Conservation (phyloP, 169 alveolate species). For the Eimeria sp. region DNA sequence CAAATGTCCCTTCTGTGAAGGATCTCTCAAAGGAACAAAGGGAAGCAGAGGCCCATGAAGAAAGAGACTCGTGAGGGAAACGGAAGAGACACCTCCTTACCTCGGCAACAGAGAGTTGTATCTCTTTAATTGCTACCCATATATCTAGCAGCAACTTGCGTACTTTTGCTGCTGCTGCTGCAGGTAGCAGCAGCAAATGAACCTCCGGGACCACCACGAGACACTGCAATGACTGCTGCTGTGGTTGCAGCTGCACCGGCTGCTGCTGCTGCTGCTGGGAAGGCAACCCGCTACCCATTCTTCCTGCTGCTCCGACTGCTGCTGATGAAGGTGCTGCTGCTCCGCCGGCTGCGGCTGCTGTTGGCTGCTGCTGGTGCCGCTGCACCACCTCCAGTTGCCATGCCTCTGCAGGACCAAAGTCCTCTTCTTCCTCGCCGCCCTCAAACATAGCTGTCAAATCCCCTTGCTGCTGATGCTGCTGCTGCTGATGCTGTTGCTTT, state of each 20-base stretch:
- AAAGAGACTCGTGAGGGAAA: neutral
- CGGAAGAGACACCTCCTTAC: neutral
- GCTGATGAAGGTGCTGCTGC: constrained; percentile 34
- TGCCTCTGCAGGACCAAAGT: neutral
- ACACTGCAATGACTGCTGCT: constrained; percentile 36
- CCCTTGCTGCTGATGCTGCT: constrained; percentile 61
- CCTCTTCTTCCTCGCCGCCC: constrained; percentile 1
- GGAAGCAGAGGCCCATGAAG: constrained; percentile 32
- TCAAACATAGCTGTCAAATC: neutral
- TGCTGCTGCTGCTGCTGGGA: constrained; percentile 10
- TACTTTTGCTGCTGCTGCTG: constrained; percentile 57
- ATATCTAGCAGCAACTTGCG: neutral
- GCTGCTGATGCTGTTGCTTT: constrained; percentile 20
- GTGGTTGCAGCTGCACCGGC: constrained; percentile 8
- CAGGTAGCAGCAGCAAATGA: constrained; percentile 30
- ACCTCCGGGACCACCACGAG: constrained; percentile 39
- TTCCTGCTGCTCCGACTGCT: neutral
- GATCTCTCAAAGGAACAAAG: neutral
- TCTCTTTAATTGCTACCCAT: neutral
- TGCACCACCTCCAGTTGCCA: constrained; percentile 58
- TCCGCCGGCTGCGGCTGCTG: constrained; percentile 27
- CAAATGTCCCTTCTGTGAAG: constrained; percentile 4
- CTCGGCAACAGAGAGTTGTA: neutral
- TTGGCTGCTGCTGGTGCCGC: constrained; percentile 56
- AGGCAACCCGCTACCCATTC: neutral